These are phyloP conservation scores for Rhazya stricta DNA, from an alignment of 257 asterid species.

Conservation along the genomic window DNA sequence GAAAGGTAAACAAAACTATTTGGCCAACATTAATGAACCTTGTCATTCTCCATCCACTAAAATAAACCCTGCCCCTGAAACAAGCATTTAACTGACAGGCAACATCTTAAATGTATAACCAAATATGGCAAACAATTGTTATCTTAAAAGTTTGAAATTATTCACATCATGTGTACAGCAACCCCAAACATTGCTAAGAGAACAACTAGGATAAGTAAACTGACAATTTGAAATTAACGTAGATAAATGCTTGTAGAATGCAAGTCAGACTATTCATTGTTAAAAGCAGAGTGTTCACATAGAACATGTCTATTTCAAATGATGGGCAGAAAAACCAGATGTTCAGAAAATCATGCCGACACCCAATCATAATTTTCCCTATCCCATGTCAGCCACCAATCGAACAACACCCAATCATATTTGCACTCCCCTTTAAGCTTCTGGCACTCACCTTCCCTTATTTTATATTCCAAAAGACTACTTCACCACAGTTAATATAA, in stretches of 20 bases:
- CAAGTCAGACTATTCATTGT: not conserved
- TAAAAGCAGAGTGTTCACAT: not conserved
- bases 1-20: not conserved
- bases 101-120: not conserved
- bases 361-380: not conserved
- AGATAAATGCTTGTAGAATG: not conserved
- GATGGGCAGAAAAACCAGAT: not conserved
- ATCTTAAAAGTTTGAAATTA: not conserved
- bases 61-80: slow-evolving; percentile 3
- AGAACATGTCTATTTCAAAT: not conserved
- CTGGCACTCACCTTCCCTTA: no score
- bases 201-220: not conserved
- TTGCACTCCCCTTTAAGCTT: no score
- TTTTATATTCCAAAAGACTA: no score
- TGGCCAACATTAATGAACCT: no score
- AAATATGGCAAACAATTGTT: not conserved
- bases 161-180: not conserved
- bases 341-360: not conserved
- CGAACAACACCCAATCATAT: no score
- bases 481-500: no score
- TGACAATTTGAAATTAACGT: not conserved
- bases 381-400: not conserved
- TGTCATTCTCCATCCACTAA: slow-evolving; percentile 15
- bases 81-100: not conserved
- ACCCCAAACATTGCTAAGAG: not conserved